These are phyloP conservation scores for Solanum sitiens DNA, from an alignment of 257 asterid genomes.

Conservation along the genomic window DNA sequence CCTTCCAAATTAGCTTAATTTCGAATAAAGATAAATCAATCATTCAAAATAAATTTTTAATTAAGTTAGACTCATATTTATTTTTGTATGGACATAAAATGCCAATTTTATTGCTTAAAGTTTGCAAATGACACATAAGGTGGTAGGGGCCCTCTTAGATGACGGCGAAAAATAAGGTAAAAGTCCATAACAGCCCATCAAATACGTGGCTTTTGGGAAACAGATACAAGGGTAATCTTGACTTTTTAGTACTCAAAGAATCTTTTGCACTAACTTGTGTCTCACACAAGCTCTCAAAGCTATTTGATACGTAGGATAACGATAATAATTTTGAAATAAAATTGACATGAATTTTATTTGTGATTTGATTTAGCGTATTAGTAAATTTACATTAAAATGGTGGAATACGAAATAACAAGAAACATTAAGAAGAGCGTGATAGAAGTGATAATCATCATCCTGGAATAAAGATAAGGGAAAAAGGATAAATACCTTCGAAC, in stretches of 20 bases:
- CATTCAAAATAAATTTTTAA: neutral
- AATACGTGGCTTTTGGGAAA: neutral
- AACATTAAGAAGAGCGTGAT: neutral
- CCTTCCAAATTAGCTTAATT: neutral
- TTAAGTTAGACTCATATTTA: neutral
- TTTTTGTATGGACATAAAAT: too few species aligned
- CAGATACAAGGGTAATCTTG: neutral
- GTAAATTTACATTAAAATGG: neutral
- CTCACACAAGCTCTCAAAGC: neutral
- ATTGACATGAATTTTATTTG: neutral
- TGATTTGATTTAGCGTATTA: too few species aligned
- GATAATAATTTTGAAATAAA: neutral
- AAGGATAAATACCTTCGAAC: too few species aligned
- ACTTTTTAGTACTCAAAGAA: neutral
- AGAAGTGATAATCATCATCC: neutral
- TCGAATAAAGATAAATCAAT: neutral
- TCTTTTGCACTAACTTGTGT: neutral
- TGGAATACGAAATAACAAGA: neutral
- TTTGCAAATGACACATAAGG: neutral
- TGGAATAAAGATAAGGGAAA: neutral
- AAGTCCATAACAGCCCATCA: neutral
- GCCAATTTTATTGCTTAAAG: neutral
- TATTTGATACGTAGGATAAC: neutral
- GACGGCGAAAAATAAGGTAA: conserved; percentile 1
- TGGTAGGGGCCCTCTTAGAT: neutral